A percentile compares a stretch with the other conserved stretches of the same genome.
Conservation (phyloP, 1,284 basidiomycete genomes). For the Termitomyces sp. region DNA sequence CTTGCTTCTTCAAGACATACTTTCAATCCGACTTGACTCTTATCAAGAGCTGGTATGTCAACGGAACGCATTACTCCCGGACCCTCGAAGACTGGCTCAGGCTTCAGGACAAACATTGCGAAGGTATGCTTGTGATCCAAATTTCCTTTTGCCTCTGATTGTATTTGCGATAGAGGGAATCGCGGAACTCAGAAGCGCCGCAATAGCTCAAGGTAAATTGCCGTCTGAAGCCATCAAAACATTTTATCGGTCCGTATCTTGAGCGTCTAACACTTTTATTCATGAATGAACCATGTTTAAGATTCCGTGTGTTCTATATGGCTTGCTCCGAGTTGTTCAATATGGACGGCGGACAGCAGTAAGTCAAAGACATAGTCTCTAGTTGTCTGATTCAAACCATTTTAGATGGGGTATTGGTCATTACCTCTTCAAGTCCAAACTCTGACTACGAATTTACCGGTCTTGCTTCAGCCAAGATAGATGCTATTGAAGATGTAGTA, state of each 20-base stretch:
- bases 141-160: background rate
- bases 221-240: background rate
- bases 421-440: conserved; percentile 32
- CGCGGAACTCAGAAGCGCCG: background rate
- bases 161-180: background rate
- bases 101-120: conserved; percentile 51
- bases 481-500: conserved; percentile 1
- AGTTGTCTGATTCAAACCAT: background rate
- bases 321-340: conserved; percentile 74
- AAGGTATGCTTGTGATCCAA: conserved; percentile 14
- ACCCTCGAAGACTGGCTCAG: conserved; percentile 70
- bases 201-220: background rate
- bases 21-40: background rate
- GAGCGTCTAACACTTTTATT: background rate
- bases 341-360: conserved; percentile 63
- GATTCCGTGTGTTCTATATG: conserved; percentile 73
- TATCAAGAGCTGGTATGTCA: conserved; percentile 54
- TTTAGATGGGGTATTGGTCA: conserved; percentile 35
- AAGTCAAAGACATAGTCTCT: conserved; percentile 20
- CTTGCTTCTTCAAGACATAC: background rate
- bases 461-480: background rate
- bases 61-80: conserved; percentile 63
- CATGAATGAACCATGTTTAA: conserved; percentile 14
- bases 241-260: background rate
- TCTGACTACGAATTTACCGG: background rate